These are phyloP conservation scores for Trapa bicornis DNA, from an alignment of 345 rosid genomes.

Conservation along the genomic window DNA sequence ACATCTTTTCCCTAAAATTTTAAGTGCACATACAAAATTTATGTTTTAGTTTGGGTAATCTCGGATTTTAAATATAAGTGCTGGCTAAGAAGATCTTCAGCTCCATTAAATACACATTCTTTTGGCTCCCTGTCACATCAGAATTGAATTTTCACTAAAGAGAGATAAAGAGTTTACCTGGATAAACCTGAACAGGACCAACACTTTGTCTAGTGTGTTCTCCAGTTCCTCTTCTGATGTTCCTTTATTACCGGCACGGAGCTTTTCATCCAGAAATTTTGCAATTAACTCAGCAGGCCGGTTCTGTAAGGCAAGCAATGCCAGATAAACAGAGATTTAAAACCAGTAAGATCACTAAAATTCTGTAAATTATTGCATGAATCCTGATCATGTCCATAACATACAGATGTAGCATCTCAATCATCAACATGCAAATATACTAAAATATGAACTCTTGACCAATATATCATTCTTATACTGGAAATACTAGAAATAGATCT, in stretches of 20 bases:
- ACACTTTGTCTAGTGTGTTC: conserved; percentile 89
- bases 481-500: not conserved
- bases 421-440: not conserved
- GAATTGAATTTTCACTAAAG: not conserved
- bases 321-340: not conserved
- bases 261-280: conserved; percentile 93
- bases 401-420: not conserved
- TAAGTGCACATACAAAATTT: not conserved
- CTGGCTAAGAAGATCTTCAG: not conserved
- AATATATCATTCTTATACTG: not conserved
- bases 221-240: conserved; percentile 99
- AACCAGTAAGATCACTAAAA: not conserved
- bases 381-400: too few relatives aligned
- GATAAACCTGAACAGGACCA: conserved; percentile 92
- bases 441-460: not conserved
- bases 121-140: not conserved
- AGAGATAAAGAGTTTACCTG: conserved; percentile 39
- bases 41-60: not conserved
- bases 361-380: not conserved
- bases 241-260: conserved; percentile 99
- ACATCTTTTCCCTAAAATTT: conserved; percentile 77
- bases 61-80: not conserved
- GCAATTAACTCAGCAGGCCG: conserved; percentile 97
- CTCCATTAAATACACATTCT: not conserved
- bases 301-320: conserved; percentile 36